Evolutionary conservation across 345 rosid genomes (phyloP).

Genomic region (Rhizophora mangle): DNA sequence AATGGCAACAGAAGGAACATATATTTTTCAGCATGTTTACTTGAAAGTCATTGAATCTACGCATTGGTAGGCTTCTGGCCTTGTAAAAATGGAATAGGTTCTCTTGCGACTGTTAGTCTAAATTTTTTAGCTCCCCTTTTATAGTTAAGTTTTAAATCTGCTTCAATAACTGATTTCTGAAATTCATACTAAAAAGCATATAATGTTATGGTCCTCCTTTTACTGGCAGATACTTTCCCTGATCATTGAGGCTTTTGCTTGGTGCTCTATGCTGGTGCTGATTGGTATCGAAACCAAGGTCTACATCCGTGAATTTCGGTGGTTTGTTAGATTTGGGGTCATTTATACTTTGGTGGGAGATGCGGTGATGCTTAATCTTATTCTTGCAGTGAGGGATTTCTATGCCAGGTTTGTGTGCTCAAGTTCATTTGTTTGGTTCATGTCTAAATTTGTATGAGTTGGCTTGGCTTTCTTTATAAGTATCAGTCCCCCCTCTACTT

Average conservation of each 20-base stretch:
- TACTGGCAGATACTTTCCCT: constrained; percentile 63
- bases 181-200: too few species aligned
- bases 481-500: neutral
- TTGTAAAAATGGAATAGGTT: too few species aligned
- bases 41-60: too few species aligned
- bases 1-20: too few species aligned
- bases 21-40: too few species aligned
- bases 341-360: constrained; percentile 78
- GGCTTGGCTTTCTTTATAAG: neutral
- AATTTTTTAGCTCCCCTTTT: too few species aligned
- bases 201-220: neutral
- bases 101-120: too few species aligned
- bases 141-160: too few species aligned
- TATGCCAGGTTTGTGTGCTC: constrained; percentile 47
- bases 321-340: constrained; percentile 87
- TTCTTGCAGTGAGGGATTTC: constrained; percentile 67
- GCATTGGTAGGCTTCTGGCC: too few species aligned
- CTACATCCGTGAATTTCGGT: constrained; percentile 75
- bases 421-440: too few species aligned
- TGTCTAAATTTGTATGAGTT: too few species aligned
- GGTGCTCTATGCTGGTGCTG: constrained; percentile 81
- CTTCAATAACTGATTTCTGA: too few species aligned
- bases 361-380: constrained; percentile 75
- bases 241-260: constrained; percentile 66
- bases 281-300: constrained; percentile 70